phyloP scores from a whole-genome alignment of 139 green algal genomes.

The Chlorella sp. region DNA sequence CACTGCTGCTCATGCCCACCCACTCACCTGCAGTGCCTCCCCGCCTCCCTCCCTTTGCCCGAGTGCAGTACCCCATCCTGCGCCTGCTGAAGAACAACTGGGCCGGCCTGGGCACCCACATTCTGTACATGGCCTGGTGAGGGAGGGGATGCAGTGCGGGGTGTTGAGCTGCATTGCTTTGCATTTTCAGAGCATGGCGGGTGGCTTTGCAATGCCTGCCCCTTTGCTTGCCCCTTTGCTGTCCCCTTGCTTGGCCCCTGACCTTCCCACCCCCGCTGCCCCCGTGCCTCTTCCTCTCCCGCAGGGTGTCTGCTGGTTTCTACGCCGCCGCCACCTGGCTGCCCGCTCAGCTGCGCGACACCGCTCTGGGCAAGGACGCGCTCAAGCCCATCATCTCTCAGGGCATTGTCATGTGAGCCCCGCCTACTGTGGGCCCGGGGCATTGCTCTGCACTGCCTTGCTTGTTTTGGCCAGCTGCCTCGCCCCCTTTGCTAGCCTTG shows the following conservation, averaged over 20 bases:
- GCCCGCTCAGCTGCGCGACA: background rate
- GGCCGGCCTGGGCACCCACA: background rate
- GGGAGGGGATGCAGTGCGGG: no score
- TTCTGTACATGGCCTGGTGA: conserved; percentile 21
- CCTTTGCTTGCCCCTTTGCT: no score
- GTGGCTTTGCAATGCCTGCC: no score
- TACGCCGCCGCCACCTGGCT: conserved; percentile 10
- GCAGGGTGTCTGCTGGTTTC: conserved; percentile 24
- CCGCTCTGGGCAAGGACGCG: background rate
- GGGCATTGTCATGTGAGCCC: conserved; percentile 26
- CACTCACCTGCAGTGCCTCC: no score
- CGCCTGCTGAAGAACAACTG: conserved; percentile 23
- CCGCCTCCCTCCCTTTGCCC: no score
- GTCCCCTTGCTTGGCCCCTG: background rate
- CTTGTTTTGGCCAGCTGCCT: no score
- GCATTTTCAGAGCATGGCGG: no score
- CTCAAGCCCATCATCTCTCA: background rate
- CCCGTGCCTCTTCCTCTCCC: background rate
- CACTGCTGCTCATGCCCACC: no score
- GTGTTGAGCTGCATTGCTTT: no score
- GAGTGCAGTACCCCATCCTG: conserved; percentile 4
- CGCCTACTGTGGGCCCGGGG: no score
- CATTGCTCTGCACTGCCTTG: no score
- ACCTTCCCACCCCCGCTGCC: background rate
- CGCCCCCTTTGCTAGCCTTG: no score